Evolutionary conservation across 1,284 basidiomycete species (phyloP), one percentile per base, ranked within the genome.

Genomic region (Sphagnurus paluster): DNA sequence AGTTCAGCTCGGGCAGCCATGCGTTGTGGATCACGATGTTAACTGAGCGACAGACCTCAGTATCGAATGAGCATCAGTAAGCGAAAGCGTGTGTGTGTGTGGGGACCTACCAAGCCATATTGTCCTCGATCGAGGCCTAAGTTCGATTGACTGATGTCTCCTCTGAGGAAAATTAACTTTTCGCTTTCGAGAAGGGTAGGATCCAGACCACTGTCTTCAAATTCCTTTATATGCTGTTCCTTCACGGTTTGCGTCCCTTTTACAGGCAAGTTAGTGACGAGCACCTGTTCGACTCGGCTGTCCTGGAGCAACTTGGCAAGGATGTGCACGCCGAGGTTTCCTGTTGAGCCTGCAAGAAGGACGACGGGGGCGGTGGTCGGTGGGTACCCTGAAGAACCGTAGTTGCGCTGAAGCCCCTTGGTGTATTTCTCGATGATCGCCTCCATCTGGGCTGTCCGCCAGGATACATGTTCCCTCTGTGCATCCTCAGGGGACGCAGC

Each of bases 1-100:
- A 48, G 52, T 72, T 66, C 57, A 76, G 76, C 52, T 76, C 62
- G 10, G 76, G 63, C 9, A 59, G 55, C 74, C 74, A 77, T 0
- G 73, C 72, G 30, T 62, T 67, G 52, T 71, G 69, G 14, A 71
- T 61, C 24, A 69, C 53, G 14, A 56, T 47, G 16, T 57, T 61
- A 10, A 67, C 50, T 30, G 59, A 36, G 9, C 40, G 5, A 5
- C 50, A 33, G n/a, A 54, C 35, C 56, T 60, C 16, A 4, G 8
- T 5, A 26, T 38, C 33, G 26, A 19, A 14, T n/a, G 16, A 20
- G 26, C 3, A 26, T 44, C 17, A 39, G 9, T 10, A 11, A 7
- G 23, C 19, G 9, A 8, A 29, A 13, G 6, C n/a, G 23, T n/a
- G 3, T 17, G 14, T 1, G 30, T 17, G 26, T 46, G 16, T 19